Percentiles rank a stretch among this genome's conserved stretches.
These are phyloP conservation scores for Pythium rishiriense DNA, from an alignment of 352 stramenopile species.

Conservation along the genomic window DNA sequence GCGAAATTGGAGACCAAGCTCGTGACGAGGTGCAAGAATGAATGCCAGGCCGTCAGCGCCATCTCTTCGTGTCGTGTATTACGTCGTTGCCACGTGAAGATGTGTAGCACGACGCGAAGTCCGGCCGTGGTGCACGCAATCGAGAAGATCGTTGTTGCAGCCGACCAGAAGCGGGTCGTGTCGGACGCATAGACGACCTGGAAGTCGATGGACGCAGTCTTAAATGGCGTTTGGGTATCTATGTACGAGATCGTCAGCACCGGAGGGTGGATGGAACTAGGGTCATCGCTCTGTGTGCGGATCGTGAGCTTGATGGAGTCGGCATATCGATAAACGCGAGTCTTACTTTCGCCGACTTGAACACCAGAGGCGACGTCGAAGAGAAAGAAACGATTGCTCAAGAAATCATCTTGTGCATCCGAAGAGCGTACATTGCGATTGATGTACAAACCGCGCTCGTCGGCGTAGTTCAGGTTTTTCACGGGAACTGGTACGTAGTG, in stretches of 20 bases:
- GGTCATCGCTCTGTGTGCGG: conserved; percentile 44
- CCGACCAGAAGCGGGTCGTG: conserved; percentile 75
- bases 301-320: conserved; percentile 68
- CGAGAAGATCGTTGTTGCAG: conserved; percentile 72
- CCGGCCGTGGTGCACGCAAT: conserved; percentile 56
- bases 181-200: conserved; percentile 88
- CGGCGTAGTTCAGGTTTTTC: conserved; percentile 80
- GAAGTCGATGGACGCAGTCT: conserved; percentile 47
- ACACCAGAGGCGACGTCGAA: conserved; percentile 84
- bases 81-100: conserved; percentile 87
- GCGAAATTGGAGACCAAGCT: conserved; percentile 47
- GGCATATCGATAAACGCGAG: conserved; percentile 72
- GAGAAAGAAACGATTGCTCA: conserved; percentile 92
- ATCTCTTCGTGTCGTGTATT: conserved; percentile 72
- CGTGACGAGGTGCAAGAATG: conserved; percentile 41
- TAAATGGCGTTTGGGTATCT: conserved; percentile 41
- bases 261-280: conserved; percentile 64
- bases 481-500: conserved; percentile 88
- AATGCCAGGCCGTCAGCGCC: conserved; percentile 48
- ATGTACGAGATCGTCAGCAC: conserved; percentile 80
- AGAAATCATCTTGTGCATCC: conserved; percentile 79
- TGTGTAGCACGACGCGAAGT: conserved; percentile 63
- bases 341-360: conserved; percentile 39
- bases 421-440: conserved; percentile 72
- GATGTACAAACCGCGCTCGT: conserved; percentile 53